Base-by-base conservation (phyloP, 169 alveolate species). In the Condylostoma magnum region DNA sequence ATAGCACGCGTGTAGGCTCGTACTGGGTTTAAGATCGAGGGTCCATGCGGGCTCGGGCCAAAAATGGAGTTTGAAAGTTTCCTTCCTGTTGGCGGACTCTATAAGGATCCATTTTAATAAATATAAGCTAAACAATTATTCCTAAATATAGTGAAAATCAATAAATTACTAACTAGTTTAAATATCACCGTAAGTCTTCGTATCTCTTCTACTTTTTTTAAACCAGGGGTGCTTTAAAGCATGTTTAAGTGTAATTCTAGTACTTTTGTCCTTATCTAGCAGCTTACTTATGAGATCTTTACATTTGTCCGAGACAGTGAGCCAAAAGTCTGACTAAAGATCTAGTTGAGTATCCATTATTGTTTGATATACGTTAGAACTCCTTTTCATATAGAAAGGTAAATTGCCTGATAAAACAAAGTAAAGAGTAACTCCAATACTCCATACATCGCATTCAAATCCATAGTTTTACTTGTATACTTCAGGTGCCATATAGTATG, bases 151-250 rank as follows among this genome's bases (percentile, higher is more conserved):
- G n/a, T n/a, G n/a, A n/a, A n/a, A n/a, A n/a, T n/a, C n/a, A n/a
- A n/a, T n/a, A n/a, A n/a, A n/a, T n/a, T n/a, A n/a, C n/a, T n/a
- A n/a, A n/a, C n/a, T n/a, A n/a, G n/a, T n/a, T n/a, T n/a, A n/a
- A n/a, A n/a, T n/a, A n/a, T n/a, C n/a, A n/a, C n/a, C n/a, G n/a
- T n/a, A n/a, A n/a, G n/a, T n/a, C n/a, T n/a, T n/a, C n/a, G n/a
- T n/a, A n/a, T n/a, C n/a, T n/a, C n/a, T n/a, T n/a, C n/a, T n/a
- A n/a, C n/a, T n/a, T n/a, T 44, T 58, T 69, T 84, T 57, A 43
- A 90, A 78, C 93, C 95, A 90, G 22, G 71, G 68, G 75, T 86
- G 93, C 27, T 75, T 76, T 43, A 66, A 76, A 38, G 93, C 89
- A 54, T 84, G 82, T 8, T 79, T 75, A 0, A 91, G 93, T 30